These are phyloP conservation scores for Lecanosticta acicola DNA, from an alignment of 2,329 filamentous ascomycete species.

Conservation along the genomic window DNA sequence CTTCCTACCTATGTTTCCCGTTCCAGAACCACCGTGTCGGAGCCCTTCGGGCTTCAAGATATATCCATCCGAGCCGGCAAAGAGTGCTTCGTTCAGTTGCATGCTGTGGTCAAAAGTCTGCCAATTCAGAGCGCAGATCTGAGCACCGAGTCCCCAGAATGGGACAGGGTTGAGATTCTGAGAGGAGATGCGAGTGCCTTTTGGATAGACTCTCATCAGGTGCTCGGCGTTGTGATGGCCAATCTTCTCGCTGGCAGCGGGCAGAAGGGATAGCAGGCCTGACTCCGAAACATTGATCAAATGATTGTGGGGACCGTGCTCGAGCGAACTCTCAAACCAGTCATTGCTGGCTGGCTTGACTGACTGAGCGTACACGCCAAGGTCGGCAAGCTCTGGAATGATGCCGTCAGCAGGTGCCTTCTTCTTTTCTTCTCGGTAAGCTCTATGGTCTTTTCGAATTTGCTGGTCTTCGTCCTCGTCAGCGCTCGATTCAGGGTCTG, in stretches of 20 bases:
- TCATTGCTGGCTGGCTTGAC: constrained; percentile 62
- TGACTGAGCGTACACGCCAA: constrained; percentile 65
- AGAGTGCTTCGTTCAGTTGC: constrained; percentile 64
- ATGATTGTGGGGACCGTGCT: constrained; percentile 54
- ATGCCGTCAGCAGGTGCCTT: constrained; percentile 45
- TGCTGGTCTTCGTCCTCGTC: constrained; percentile 30
- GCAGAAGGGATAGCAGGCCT: constrained; percentile 50
- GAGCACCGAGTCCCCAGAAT: constrained; percentile 63
- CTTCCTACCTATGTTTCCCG: constrained; percentile 43
- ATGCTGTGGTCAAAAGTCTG: constrained; percentile 61
- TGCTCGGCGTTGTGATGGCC: constrained; percentile 57
- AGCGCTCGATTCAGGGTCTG: constrained; percentile 37
- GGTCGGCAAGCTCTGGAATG: constrained; percentile 58
- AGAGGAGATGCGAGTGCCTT: constrained; percentile 63
- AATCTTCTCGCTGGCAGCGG: constrained; percentile 45
- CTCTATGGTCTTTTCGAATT: constrained; percentile 44
- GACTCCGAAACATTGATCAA: constrained; percentile 66
- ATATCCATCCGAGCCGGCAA: constrained; percentile 59
- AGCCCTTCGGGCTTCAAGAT: constrained; percentile 60
- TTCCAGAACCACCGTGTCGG: constrained; percentile 51
- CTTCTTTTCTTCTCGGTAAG: constrained; percentile 53
- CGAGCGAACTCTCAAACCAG: constrained; percentile 53
- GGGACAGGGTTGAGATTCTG: constrained; percentile 57
- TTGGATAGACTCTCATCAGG: constrained; percentile 66
- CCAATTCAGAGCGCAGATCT: constrained; percentile 66